A percentile compares a stretch with the other conserved stretches of the same genome.
phyloP scores from a whole-genome alignment of 345 rosid genomes.

The Citrus unshiu region DNA sequence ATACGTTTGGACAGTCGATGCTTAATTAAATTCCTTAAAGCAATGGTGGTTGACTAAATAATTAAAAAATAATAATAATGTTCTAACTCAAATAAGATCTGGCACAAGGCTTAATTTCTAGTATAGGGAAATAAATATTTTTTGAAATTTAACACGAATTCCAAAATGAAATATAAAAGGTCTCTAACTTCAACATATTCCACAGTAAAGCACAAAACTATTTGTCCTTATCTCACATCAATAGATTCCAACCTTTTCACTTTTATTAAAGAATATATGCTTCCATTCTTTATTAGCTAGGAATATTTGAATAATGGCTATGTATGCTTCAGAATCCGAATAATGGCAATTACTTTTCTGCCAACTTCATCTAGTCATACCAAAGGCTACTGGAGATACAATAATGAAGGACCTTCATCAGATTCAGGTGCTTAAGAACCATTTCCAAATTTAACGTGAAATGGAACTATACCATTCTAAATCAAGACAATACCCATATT shows the following conservation, averaged over 20 bases:
- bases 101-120: background rate
- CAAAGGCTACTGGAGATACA: conserved; percentile 1
- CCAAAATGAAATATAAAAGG: conserved; percentile 1
- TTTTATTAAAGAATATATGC: conserved; percentile 23
- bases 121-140: background rate
- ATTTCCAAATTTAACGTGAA: background rate
- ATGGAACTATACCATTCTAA: background rate
- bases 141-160: background rate
- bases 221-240: background rate
- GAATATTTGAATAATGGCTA: background rate
- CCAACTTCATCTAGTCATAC: conserved; percentile 7
- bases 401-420: background rate
- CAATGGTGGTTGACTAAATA: background rate
- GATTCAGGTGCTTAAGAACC: conserved; percentile 1
- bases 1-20: background rate
- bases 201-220: background rate
- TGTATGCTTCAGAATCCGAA: conserved; percentile 24
- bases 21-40: background rate
- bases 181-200: background rate
- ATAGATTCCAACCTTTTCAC: conserved; percentile 10
- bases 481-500: background rate
- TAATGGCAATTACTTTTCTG: conserved; percentile 23
- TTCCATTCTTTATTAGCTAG: conserved; percentile 8
- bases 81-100: background rate
- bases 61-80: background rate